Base-by-base conservation (phyloP, 2,329 filamentous ascomycete species). In the Fusarium nisikadoi region DNA sequence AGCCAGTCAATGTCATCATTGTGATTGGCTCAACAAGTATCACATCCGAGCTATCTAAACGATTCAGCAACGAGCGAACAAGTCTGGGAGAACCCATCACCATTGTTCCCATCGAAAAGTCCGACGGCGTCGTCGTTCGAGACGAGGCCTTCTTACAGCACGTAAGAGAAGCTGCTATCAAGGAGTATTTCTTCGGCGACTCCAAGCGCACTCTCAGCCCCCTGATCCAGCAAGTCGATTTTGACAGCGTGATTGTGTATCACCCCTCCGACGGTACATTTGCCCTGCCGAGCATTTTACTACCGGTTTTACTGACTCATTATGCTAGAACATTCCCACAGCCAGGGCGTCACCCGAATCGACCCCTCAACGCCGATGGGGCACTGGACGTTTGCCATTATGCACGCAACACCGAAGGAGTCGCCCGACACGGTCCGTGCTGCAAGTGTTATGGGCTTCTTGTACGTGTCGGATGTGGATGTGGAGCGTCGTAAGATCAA, bases 141-240 rank as follows among this genome's bases (percentile, higher is more conserved):
- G 92, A 94, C 71, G 89, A 91, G 41, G 79, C 83, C 0, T 97
- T 94, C 80, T 90, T 95, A 86, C 92, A 93, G 76, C 87, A 90
- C 20, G 83, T 89, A 9, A 89, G 93, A 47, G 93, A 97, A 77
- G 89, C 92, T 1, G 89, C 93, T 55, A 94, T 98, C 57, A 92
- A 93, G 73, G 92, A 95, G 75, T 99, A 99, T 82, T 99, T 99
- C 84, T 99, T 98, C 79, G 96, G 96, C 14, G 92, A 93, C 70
- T 83, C 88, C 3, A 91, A 90, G 69, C 89, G 92, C 64, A 92
- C 93, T 0, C 85, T 99, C 5, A 96, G 93, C 49, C 96, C 96
- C 0, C 93, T 95, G 76, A 97, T 94, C 11, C 94, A 97, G 77
- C 92, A 93, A 65, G 89, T 97, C 8, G 91, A 94, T 70, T 96